Evolutionary conservation across 345 rosid genomes (phyloP).

Genomic region (Euphorbia tirucalli): DNA sequence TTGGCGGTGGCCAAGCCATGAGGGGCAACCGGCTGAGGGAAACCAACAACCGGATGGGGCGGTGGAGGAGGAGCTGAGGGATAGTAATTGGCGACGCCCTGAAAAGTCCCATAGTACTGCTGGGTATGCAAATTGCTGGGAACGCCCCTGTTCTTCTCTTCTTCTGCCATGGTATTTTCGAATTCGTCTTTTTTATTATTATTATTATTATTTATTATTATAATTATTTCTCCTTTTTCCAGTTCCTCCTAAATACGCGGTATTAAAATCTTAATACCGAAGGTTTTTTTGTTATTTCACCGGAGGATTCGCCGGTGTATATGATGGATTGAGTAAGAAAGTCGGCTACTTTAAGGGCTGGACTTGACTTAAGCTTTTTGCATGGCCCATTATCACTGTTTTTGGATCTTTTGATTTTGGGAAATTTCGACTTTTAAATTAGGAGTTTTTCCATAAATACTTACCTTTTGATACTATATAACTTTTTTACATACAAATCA

Average conservation of each 20-base stretch:
- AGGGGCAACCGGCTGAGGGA: conserved; percentile 43
- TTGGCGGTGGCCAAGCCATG: conserved; percentile 10
- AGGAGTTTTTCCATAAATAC: too few relatives aligned
- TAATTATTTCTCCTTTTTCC: background rate
- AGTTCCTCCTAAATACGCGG: background rate
- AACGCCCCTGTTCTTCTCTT: conserved; percentile 37
- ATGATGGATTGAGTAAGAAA: background rate
- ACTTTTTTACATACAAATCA: too few relatives aligned
- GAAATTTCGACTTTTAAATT: too few relatives aligned
- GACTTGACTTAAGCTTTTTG: too few relatives aligned
- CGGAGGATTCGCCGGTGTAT: background rate
- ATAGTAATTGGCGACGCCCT: conserved; percentile 75
- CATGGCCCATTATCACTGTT: too few relatives aligned
- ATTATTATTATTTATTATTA: background rate
- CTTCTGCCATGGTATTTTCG: conserved; percentile 40
- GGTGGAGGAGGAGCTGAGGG: conserved; percentile 46
- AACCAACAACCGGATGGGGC: conserved; percentile 35
- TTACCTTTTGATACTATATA: too few relatives aligned
- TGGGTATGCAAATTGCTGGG: conserved; percentile 30
- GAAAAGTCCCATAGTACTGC: conserved; percentile 76
- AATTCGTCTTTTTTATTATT: too few relatives aligned
- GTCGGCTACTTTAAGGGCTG: background rate
- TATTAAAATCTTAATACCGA: background rate
- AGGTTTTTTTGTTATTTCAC: background rate
- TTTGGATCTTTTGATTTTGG: too few relatives aligned